phyloP scores from a whole-genome alignment of 192 early-diverging fungal species.

The Backusella westeae region DNA sequence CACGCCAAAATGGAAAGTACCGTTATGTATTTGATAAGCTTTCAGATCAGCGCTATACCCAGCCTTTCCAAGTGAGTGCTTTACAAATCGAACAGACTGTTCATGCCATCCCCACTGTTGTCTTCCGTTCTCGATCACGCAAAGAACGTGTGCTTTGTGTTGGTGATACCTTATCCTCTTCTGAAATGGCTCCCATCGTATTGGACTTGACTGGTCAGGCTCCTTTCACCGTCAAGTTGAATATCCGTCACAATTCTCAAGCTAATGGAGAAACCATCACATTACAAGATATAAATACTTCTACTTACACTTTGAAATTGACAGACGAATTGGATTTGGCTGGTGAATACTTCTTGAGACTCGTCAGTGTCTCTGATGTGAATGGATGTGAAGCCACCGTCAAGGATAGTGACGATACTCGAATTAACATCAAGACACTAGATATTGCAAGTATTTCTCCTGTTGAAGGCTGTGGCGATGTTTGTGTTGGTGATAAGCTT shows the following conservation, averaged over 20 bases:
- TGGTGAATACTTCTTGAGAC: slow-evolving; percentile 35
- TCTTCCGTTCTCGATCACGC: slow-evolving; percentile 14
- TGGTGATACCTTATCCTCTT: slow-evolving; percentile 23
- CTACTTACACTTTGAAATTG: slow-evolving; percentile 22
- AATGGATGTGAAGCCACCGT: slow-evolving; percentile 28
- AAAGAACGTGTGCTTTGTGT: slow-evolving; percentile 33
- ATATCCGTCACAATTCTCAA: slow-evolving; percentile 25
- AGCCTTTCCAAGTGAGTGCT: slow-evolving; percentile 8
- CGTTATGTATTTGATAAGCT: slow-evolving; percentile 36
- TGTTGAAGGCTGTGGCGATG: slow-evolving; percentile 16
- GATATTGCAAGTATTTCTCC: slow-evolving; percentile 36
- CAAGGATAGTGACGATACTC: slow-evolving; percentile 9
- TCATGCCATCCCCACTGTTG: slow-evolving; percentile 27
- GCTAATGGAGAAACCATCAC: slow-evolving; percentile 11
- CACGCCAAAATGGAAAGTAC: slow-evolving; percentile 30
- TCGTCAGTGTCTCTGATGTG: slow-evolving; percentile 35
- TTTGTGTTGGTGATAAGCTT: slow-evolving; percentile 44
- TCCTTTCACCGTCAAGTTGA: slow-evolving; percentile 35
- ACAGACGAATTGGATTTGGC: slow-evolving; percentile 18
- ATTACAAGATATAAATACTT: slow-evolving; percentile 28
- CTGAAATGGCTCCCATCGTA: slow-evolving; percentile 23
- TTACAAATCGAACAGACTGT: slow-evolving; percentile 38
- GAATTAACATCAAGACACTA: slow-evolving; percentile 17
- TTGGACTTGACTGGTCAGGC: slow-evolving; percentile 33
- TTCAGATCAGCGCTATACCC: slow-evolving; percentile 39